Percentiles rank a stretch among this genome's conserved stretches.
Evolutionary conservation across 2,329 filamentous ascomycete species (phyloP).

Genomic region (Pestalotiopsis sp.): DNA sequence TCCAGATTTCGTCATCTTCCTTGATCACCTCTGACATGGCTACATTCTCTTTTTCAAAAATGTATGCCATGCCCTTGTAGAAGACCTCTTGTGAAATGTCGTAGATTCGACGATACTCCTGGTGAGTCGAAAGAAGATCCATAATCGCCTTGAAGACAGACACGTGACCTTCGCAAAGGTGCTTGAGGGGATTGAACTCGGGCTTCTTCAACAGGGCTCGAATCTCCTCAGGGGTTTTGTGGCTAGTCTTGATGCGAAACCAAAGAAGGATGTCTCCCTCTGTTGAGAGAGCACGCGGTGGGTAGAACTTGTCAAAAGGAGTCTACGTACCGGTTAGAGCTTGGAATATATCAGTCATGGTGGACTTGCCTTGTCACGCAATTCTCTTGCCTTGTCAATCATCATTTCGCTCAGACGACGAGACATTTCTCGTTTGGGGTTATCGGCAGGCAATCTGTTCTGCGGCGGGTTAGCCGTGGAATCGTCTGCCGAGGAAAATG

Average conservation of each 20-base stretch:
- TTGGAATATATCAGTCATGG: neutral
- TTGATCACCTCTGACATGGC: neutral
- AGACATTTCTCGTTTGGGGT: constrained; percentile 12
- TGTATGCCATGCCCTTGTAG: constrained; percentile 22
- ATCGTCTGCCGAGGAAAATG: neutral
- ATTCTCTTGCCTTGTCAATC: constrained; percentile 13
- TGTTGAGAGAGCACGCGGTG: constrained; percentile 13
- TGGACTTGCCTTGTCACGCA: constrained; percentile 10
- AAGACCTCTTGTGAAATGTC: constrained; percentile 21
- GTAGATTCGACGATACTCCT: constrained; percentile 24
- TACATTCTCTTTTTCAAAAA: constrained; percentile 11
- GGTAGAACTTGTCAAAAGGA: constrained; percentile 6
- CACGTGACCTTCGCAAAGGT: constrained; percentile 23
- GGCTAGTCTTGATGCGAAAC: constrained; percentile 23
- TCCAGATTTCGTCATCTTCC: neutral
- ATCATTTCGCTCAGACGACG: constrained; percentile 3
- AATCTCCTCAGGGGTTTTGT: constrained; percentile 1
- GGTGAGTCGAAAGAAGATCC: constrained; percentile 17
- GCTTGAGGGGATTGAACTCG: constrained; percentile 18
- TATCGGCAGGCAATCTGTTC: neutral
- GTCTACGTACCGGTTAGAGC: constrained; percentile 12
- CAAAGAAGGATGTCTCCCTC: constrained; percentile 28
- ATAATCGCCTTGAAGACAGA: constrained; percentile 22
- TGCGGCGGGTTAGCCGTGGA: neutral
- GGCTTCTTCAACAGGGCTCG: constrained; percentile 23